phyloP scores from a whole-genome alignment of 129 eudicot genomes.

The Lactuca sativa region DNA sequence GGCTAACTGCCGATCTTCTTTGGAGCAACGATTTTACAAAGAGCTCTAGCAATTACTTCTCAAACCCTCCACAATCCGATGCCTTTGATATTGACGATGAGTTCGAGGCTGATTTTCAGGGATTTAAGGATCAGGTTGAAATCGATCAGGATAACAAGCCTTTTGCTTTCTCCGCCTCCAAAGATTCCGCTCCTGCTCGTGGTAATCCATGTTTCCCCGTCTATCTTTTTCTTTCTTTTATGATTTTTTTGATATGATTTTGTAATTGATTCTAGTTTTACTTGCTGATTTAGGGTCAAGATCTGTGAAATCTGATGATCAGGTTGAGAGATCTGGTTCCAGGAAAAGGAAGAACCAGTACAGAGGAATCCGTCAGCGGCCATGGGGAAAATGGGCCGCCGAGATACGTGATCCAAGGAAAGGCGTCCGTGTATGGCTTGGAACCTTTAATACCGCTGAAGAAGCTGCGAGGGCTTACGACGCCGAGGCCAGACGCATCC shows the following conservation, averaged over 20 bases:
- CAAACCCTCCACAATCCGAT: slow-evolving; percentile 47
- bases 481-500: slow-evolving; percentile 83
- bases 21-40: slow-evolving; percentile 46
- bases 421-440: slow-evolving; percentile 97
- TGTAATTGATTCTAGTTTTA: background rate
- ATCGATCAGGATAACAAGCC: slow-evolving; percentile 36
- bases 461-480: slow-evolving; percentile 99
- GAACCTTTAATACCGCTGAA: slow-evolving; percentile 91
- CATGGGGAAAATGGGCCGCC: slow-evolving; percentile 99
- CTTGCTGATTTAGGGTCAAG: slow-evolving; percentile 31
- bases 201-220: slow-evolving; percentile 23
- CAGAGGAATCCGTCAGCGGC: slow-evolving; percentile 92
- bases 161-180: slow-evolving; percentile 54
- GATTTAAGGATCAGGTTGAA: slow-evolving; percentile 63
- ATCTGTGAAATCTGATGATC: slow-evolving; percentile 44
- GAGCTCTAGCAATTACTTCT: slow-evolving; percentile 36
- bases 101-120: slow-evolving; percentile 84
- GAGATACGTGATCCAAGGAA: slow-evolving; percentile 95
- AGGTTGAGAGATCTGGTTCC: slow-evolving; percentile 52
- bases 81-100: slow-evolving; percentile 45
- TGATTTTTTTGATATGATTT: background rate
- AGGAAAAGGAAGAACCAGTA: slow-evolving; percentile 85
- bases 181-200: slow-evolving; percentile 12
- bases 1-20: slow-evolving; percentile 59
- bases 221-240: no score